Base-by-base conservation (phyloP, 176 grass and related monocot species). In the bread wheat (Triticum aestivum) region DNA sequence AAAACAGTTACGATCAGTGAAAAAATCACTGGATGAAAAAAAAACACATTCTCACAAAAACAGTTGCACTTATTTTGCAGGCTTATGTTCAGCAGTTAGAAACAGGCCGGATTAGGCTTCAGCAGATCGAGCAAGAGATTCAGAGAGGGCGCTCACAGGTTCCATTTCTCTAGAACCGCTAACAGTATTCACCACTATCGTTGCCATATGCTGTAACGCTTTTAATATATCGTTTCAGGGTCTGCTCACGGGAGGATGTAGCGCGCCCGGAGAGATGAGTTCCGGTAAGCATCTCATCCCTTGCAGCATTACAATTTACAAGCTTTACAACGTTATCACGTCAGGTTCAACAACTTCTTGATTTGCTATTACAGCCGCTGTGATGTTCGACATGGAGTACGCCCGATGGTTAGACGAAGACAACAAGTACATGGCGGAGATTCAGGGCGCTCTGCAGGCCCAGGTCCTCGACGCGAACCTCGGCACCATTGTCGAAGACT, bases 21-120 rank as follows among this genome's bases (percentile, higher is more conserved):
- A 67, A 59, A 6, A 6, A 13, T 62, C 30, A 20, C 2, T 15
- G 15, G 13, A 51, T 52, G 24, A 29, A 29, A 5, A 29, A 47
- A 5, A 35, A 18, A 59, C 45, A 13, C 9, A 74, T 26, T 7
- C 21, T 72, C 47, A 88, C 64, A 21, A 65, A 81, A 84, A 73
- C 70, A 41, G 38, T 9, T 68, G 33, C 64, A 67, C 17, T 3
- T 58, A 4, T 85, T 64, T 65, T 34, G 9, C 75, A 99, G 97
- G 92, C 90, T 6, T 99, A 99, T 78, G 97, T 99, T 80, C 97
- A 96, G 77, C 94, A 99, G 73, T 71, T 99, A 75, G 97, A 99
- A 69, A 88, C 94, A 11, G 91, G 94, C 65, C 88, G 90, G 90
- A 91, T 96, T 69, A 95, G 90, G 77, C 92, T 99, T 67, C 97